Evolutionary conservation across 768 basidiomycete genomes (phyloP).

Genomic region (Serendipita indica): DNA sequence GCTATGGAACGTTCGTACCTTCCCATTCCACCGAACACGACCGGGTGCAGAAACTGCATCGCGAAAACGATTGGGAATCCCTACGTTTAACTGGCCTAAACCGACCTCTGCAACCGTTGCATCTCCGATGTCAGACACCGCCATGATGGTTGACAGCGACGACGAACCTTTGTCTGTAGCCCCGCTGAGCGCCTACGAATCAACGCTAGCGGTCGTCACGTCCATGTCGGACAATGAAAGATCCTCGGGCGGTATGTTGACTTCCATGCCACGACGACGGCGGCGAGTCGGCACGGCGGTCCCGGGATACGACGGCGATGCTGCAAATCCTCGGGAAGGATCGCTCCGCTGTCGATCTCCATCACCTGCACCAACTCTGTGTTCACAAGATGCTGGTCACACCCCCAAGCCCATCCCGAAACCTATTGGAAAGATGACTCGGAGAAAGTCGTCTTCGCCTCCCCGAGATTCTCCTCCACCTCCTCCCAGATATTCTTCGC

Average conservation of each 20-base stretch:
- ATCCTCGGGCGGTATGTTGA: no score
- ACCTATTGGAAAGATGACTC: background rate
- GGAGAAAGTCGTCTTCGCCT: background rate
- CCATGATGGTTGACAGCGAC: background rate
- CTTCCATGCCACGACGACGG: background rate
- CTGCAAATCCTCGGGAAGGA: slow-evolving; percentile 7
- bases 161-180: background rate
- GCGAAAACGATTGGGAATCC: slow-evolving; percentile 2
- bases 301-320: background rate
- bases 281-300: background rate
- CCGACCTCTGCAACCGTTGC: background rate
- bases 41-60: background rate
- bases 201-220: background rate
- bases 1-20: slow-evolving; percentile 7
- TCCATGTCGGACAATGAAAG: background rate
- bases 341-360: slow-evolving; percentile 7
- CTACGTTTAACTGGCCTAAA: slow-evolving; percentile 2
- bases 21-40: background rate
- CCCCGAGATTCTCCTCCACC: background rate
- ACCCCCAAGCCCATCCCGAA: background rate
- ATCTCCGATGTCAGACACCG: background rate
- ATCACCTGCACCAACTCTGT: background rate
- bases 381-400: no score
- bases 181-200: background rate
- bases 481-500: background rate